A percentile compares a stretch with the other conserved stretches of the same genome.
Evolutionary conservation across 805 yeast genomes (phyloP).

Genomic region (Saturnispora kantuleensis): DNA sequence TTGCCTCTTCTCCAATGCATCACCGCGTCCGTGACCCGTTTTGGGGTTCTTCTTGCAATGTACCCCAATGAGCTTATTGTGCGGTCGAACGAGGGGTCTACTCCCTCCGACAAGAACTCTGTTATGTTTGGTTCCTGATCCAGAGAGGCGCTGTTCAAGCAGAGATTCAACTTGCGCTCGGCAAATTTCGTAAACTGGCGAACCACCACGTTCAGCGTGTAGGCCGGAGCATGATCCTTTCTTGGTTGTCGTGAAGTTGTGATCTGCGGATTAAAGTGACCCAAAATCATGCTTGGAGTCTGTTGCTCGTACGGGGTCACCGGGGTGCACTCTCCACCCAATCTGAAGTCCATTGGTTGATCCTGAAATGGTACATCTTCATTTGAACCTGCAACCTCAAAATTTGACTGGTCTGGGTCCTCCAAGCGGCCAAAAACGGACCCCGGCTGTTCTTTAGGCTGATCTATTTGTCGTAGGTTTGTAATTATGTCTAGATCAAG

Average conservation of each 20-base stretch:
- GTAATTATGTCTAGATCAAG: slow-evolving; percentile 5
- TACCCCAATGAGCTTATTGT: slow-evolving; percentile 81
- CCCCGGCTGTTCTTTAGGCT: not conserved
- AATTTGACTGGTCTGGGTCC: not conserved
- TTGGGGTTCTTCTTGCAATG: slow-evolving; percentile 82
- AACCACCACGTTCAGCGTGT: slow-evolving; percentile 86
- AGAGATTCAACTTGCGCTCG: slow-evolving; percentile 71
- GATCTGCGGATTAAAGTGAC: not conserved
- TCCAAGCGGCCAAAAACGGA: not conserved
- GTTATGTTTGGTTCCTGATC: slow-evolving; percentile 71
- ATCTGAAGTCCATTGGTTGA: slow-evolving; percentile 20
- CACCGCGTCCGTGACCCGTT: slow-evolving; percentile 92
- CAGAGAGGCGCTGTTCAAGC: slow-evolving; percentile 53
- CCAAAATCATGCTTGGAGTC: slow-evolving; percentile 6
- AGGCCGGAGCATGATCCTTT: slow-evolving; percentile 65
- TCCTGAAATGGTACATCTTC: slow-evolving; percentile 16
- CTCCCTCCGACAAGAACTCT: slow-evolving; percentile 73
- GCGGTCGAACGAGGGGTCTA: slow-evolving; percentile 77
- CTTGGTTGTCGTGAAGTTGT: slow-evolving; percentile 22
- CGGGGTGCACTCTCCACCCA: slow-evolving; percentile 15
- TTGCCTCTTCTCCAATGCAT: slow-evolving; percentile 97
- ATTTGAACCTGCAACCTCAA: not conserved
- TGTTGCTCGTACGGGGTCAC: slow-evolving; percentile 11
- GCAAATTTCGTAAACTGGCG: slow-evolving; percentile 94
- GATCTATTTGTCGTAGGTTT: not conserved